These are phyloP conservation scores for Lipomyces orientalis DNA, from an alignment of 805 yeast genomes.

Conservation along the genomic window DNA sequence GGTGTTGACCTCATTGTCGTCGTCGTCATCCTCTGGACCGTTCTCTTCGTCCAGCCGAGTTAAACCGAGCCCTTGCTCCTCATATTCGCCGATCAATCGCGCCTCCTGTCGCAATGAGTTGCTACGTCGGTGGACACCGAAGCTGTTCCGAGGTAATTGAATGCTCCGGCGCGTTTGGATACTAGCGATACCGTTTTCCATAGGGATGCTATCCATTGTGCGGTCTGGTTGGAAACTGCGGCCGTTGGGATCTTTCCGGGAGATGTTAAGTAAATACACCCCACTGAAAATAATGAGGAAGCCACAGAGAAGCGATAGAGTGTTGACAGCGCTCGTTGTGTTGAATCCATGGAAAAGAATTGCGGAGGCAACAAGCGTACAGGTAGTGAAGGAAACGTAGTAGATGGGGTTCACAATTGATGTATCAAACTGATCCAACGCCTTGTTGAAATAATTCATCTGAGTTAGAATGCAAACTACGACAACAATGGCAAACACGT, in stretches of 20 bases:
- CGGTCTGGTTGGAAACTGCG: constrained; percentile 39
- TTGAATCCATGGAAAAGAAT: constrained; percentile 86
- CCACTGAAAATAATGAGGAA: constrained; percentile 87
- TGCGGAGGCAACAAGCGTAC: constrained; percentile 83
- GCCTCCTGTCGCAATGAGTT: constrained; percentile 43
- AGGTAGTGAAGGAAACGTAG: constrained; percentile 90
- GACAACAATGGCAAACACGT: constrained; percentile 78
- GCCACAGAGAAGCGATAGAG: constrained; percentile 81
- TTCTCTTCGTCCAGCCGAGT: constrained; percentile 45
- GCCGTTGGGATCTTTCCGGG: constrained; percentile 55
- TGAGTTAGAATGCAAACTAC: constrained; percentile 83
- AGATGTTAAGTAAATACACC: constrained; percentile 78
- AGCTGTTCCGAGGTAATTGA: constrained; percentile 58
- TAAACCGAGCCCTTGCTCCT: constrained; percentile 47
- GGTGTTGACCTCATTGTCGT: constrained; percentile 21
- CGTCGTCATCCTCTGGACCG: constrained; percentile 23
- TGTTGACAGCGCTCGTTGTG: constrained; percentile 77
- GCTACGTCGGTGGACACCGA: constrained; percentile 40
- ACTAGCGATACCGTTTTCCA: constrained; percentile 84
- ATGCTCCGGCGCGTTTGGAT: constrained; percentile 77
- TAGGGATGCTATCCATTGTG: constrained; percentile 70
- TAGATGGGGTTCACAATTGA: constrained; percentile 89
- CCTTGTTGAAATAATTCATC: constrained; percentile 93
- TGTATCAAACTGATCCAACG: constrained; percentile 90
- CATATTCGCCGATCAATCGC: constrained; percentile 40